Evolutionary conservation across 768 basidiomycete species (phyloP).

Genomic region (Pleurotus ostreatus): DNA sequence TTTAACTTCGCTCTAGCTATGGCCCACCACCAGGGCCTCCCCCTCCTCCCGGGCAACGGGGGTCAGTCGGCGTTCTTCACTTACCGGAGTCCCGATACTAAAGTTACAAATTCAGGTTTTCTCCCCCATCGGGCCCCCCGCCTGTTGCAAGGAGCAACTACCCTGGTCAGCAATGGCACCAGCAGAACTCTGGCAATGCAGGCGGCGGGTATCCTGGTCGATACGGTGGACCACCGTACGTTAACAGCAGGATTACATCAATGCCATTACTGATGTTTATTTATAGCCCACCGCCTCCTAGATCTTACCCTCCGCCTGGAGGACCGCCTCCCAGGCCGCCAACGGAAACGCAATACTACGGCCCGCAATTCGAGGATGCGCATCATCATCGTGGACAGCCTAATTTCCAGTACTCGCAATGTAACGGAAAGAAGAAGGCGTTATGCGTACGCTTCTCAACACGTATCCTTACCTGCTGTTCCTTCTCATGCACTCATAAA

Average conservation of each 20-base stretch:
- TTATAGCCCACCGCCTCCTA: constrained; percentile 10
- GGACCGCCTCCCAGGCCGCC: constrained; percentile 54
- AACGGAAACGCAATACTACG: constrained; percentile 54
- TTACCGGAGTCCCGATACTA: constrained; percentile 2
- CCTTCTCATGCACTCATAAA: too few species aligned
- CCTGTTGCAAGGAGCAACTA: constrained; percentile 28
- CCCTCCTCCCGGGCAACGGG: constrained; percentile 13
- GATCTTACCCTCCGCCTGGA: constrained; percentile 23
- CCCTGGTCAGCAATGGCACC: constrained; percentile 41
- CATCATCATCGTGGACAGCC: constrained; percentile 48
- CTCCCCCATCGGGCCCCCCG: constrained; percentile 23
- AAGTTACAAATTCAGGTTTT: constrained; percentile 14
- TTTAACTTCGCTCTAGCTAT: constrained; percentile 13
- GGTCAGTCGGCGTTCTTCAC: neutral
- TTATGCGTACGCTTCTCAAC: constrained; percentile 57
- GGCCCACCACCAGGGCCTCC: constrained; percentile 23
- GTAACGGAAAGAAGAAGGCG: constrained; percentile 84
- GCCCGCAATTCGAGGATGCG: constrained; percentile 48
- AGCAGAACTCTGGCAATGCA: constrained; percentile 14
- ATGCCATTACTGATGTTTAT: constrained; percentile 7
- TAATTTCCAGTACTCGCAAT: constrained; percentile 86
- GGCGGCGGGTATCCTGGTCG: constrained; percentile 25
- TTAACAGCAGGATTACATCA: constrained; percentile 6
- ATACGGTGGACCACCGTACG: constrained; percentile 16
- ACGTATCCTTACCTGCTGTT: too few species aligned